Evolutionary conservation across 805 yeast genomes (phyloP), one percentile per base, ranked within the genome.

Genomic region (Schwanniomyces sp.): DNA sequence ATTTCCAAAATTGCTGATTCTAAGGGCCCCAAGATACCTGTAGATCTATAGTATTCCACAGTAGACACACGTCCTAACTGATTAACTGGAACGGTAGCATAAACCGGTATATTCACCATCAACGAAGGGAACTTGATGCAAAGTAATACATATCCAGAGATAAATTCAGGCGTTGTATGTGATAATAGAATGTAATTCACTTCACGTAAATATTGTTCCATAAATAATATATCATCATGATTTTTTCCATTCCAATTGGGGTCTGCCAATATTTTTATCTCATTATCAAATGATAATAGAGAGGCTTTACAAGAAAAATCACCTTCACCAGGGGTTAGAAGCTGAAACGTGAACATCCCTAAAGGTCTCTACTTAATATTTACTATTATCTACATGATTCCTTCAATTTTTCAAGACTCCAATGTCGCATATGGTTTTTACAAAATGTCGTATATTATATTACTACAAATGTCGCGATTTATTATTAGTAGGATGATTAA

Each of bases 41-140:
- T 66, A 2, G 87, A 70, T 50, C 95, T 68, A 62, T 91, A 94
- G 27, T 80, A 70, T 56, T 94, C 99, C n/a, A 88, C 80, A 0
- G 96, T 86, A 5, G 95, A 75, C 14, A 89, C 81, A 55, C 96
- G 77, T 0, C 97, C 98, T 58, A 94, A 70, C 58, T 89, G 91
- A 10, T 85, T 76, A 1, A 91, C 87, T 0, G 99, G 98, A n/a
- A 90, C 67, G 0, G 99, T 92, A 0, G 97, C 82, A 62, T 87
- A 94, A 0, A 86, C 86, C 2, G 91, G 90, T 21, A 91, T 79
- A 30, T 80, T 72, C 2, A 84, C 71, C 72, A 73, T 63, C 21
- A 89, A 66, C 4, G 70, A 66, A 25, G 85, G 81, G 52, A 80
- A 83, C 50, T 76, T 76, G 48, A 75, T 66, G 53, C 88, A 80